Evolutionary conservation across 2,329 filamentous ascomycete species (phyloP), one percentile per base, ranked within the genome.

Genomic region (Fusarium sulawesiense): DNA sequence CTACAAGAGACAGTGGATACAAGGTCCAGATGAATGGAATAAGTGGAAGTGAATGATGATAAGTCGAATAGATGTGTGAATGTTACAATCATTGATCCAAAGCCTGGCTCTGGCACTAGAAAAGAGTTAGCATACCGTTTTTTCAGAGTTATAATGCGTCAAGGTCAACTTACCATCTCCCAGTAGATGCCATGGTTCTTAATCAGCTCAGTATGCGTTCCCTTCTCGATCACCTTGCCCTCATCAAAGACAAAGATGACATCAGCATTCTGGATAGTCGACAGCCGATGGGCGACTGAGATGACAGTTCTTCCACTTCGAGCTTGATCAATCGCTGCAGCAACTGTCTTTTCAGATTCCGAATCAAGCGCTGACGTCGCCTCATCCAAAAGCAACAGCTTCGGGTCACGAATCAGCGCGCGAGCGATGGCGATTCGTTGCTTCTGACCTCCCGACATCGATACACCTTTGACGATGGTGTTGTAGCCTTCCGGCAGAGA

Each of bases 351-450:
- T 77, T 88, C 87, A 30, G 85, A 85, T 73, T 89, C 87, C 0
- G 86, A 88, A 73, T 93, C 91, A 2, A 93, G 83, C 3, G 64
- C 87, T 88, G 1, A 71, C 0, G 92, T 93, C 2, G 91, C 91
- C 79, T 93, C 92, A 73, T 93, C 92, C 2, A 93, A 83, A 6
- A 93, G 84, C 32, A 93, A 78, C 3, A 93, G 80, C 49, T 86
- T 82, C 0, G 91, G 91, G 14, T 87, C 80, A 4, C 91, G 84
- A 4, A 91, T 85, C 1, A 93, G 80, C 1, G 91, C 91, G 1
- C 91, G 84, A 0, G 91, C 91, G 57, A 93, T 92, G 7, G 88
- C 87, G 2, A 93, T 78, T 7, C 91, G 86, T 79, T 93, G 91
- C 62, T 90, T 90, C 78, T 93, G 91, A 0, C 91, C 91, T 18